Evolutionary conservation across 2,329 filamentous ascomycete genomes (phyloP), one percentile per base, ranked within the genome.

Genomic region (Eurotiales sp.): DNA sequence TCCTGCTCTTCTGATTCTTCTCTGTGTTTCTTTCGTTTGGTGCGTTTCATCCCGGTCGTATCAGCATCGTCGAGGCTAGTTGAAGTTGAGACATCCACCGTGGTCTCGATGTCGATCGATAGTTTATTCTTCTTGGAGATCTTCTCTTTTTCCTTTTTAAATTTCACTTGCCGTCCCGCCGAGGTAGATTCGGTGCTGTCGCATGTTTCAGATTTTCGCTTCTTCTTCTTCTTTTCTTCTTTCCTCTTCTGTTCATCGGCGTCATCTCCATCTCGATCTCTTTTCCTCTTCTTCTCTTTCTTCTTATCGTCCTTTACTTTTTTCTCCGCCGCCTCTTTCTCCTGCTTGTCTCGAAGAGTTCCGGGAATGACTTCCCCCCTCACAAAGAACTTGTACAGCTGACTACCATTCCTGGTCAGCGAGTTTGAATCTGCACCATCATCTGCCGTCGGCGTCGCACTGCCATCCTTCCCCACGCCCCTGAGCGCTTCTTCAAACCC

Each of bases 401-500:
- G 77, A 65, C 67, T 79, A 65, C 56, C 71, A 63, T 50, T 77
- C 66, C 50, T 73, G 58, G 58, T 68, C 64, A 65, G 75, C 62
- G 64, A 63, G 46, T 68, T 70, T n/a, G 25, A 63, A 46, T 68
- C 69, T n/a, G 25, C 8, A 43, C 74, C 43, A 7, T 42, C 37
- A 36, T 52, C 76, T 74, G 27, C 71, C 74, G 56, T 86, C 71
- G 51, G 83, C 50, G 59, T 75, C 72, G 48, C 82, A 77, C 58
- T 80, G 1, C 80, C 83, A 64, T 88, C 86, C 3, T 73, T 70
- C 1, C 77, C 78, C 48, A 96, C 78, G 3, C 86, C 87, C 69
- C 93, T 87, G 58, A 96, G 75, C 51, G 91, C 90, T 66, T 90
- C 85, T 70, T 97, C 92, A 60, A 96, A 96, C 10, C 93, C 93